phyloP scores from a whole-genome alignment of 805 yeast species.

The Spathaspora boniae region DNA sequence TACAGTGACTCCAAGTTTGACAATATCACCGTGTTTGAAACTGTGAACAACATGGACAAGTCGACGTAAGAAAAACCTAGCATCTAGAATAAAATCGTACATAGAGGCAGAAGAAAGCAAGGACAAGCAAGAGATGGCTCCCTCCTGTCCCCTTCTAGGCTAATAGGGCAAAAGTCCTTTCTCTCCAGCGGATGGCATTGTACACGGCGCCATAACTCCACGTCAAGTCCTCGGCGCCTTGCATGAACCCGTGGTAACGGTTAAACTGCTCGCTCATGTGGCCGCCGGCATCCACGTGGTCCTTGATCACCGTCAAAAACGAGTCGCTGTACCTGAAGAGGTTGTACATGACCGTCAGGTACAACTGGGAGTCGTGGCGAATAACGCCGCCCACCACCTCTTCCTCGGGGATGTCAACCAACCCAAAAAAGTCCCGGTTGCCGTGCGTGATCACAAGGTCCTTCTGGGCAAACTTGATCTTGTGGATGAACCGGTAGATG shows the following conservation, averaged over 20 bases:
- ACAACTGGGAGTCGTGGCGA: slow-evolving; percentile 41
- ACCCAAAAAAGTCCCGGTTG: slow-evolving; percentile 26
- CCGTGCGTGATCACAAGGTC: slow-evolving; percentile 42
- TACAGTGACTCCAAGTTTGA: slow-evolving; percentile 19
- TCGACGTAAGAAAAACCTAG: slow-evolving; percentile 4
- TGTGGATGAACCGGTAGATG: slow-evolving; percentile 51
- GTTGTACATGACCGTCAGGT: slow-evolving; percentile 40
- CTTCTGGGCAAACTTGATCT: slow-evolving; percentile 31
- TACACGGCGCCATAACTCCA: slow-evolving; percentile 87
- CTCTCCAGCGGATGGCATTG: slow-evolving; percentile 66
- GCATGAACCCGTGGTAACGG: slow-evolving; percentile 74
- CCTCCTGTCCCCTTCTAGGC: too few relatives aligned
- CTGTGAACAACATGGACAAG: slow-evolving; percentile 32
- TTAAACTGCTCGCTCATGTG: slow-evolving; percentile 88
- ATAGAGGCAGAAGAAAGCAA: slow-evolving; percentile 2
- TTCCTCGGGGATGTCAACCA: slow-evolving; percentile 24
- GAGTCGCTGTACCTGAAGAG: slow-evolving; percentile 63
- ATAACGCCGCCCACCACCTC: slow-evolving; percentile 14
- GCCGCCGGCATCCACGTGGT: slow-evolving; percentile 63
- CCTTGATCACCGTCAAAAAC: slow-evolving; percentile 54
- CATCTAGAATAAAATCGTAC: slow-evolving; percentile 2
- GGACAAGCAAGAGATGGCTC: neutral
- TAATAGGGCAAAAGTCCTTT: slow-evolving; percentile 10
- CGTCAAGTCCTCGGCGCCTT: slow-evolving; percentile 83
- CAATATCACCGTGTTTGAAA: slow-evolving; percentile 35